A percentile compares a stretch with the other conserved stretches of the same genome.
These are phyloP conservation scores for Stramenopiles sp. DNA, from an alignment of 352 stramenopile species.

Conservation along the genomic window DNA sequence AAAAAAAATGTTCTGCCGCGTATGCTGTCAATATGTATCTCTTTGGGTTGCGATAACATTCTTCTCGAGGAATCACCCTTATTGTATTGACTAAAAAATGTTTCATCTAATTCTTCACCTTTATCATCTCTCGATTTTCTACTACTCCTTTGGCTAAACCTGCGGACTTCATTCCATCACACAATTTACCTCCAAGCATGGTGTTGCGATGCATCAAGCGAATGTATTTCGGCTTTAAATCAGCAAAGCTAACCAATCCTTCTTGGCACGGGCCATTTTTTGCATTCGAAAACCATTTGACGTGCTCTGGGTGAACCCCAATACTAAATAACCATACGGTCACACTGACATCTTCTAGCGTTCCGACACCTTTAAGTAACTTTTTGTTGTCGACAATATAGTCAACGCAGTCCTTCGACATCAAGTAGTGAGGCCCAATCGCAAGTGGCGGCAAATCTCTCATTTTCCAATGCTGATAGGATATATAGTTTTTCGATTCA, in stretches of 20 bases:
- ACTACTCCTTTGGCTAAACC: too few relatives aligned
- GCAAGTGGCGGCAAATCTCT: constrained; percentile 27
- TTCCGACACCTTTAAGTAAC: constrained; percentile 21
- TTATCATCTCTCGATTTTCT: too few relatives aligned
- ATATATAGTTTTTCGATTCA: constrained; percentile 26
- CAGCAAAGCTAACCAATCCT: constrained; percentile 30
- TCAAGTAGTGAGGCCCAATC: constrained; percentile 32
- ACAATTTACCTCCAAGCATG: constrained; percentile 22
- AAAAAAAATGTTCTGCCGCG: too few relatives aligned
- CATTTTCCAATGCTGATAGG: constrained; percentile 26
- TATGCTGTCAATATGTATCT: too few relatives aligned
- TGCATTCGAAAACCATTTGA: constrained; percentile 31
- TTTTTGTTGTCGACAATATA: constrained; percentile 30
- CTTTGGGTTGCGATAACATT: too few relatives aligned
- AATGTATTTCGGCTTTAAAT: constrained; percentile 31
- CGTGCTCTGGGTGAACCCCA: constrained; percentile 31
- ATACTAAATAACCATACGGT: constrained; percentile 35
- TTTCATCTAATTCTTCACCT: too few relatives aligned
- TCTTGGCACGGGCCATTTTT: constrained; percentile 27
- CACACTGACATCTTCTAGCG: constrained; percentile 39
- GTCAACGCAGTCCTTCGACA: constrained; percentile 29
- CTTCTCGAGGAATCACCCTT: too few relatives aligned
- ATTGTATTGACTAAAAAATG: too few relatives aligned
- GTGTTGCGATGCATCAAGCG: constrained; percentile 35
- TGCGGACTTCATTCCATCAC: too few relatives aligned